Percentiles rank a stretch among this genome's conserved stretches.
Evolutionary conservation across 352 stramenopile species (phyloP).

Genomic region (Pythium myriotylum): DNA sequence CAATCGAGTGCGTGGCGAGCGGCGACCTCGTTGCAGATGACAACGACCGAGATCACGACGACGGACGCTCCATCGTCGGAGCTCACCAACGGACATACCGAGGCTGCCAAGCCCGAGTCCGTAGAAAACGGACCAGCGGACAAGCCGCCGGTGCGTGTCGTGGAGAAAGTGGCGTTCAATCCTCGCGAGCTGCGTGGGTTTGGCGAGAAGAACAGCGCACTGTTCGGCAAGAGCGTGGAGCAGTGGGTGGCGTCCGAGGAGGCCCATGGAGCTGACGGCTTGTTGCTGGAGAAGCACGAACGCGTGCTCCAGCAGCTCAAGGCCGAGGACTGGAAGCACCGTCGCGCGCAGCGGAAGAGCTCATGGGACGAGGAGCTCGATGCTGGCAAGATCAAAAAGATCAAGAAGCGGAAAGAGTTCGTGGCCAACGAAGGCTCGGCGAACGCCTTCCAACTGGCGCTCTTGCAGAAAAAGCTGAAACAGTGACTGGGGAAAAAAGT

Average conservation of each 20-base stretch:
- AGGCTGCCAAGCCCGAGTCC: neutral
- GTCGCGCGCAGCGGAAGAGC: slow-evolving; percentile 65
- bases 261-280: slow-evolving; percentile 30
- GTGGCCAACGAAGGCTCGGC: slow-evolving; percentile 69
- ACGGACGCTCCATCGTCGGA: neutral
- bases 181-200: slow-evolving; percentile 56
- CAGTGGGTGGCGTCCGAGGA: slow-evolving; percentile 57
- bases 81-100: neutral
- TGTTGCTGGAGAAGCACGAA: slow-evolving; percentile 62
- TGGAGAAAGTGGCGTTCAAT: slow-evolving; percentile 54
- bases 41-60: slow-evolving; percentile 9
- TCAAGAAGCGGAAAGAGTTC: slow-evolving; percentile 86
- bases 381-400: slow-evolving; percentile 75
- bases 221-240: slow-evolving; percentile 70
- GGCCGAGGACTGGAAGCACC: slow-evolving; percentile 73
- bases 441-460: slow-evolving; percentile 70
- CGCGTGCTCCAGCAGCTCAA: slow-evolving; percentile 72
- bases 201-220: slow-evolving; percentile 57
- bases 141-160: neutral
- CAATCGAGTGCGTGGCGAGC: slow-evolving; percentile 31
- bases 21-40: slow-evolving; percentile 6
- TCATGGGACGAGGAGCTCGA: slow-evolving; percentile 82
- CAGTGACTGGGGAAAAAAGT: slow-evolving; percentile 35
- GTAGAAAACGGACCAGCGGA: neutral
- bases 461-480: slow-evolving; percentile 64